Evolutionary conservation across 768 basidiomycete species (phyloP).

Genomic region (Tylopilus sp.): DNA sequence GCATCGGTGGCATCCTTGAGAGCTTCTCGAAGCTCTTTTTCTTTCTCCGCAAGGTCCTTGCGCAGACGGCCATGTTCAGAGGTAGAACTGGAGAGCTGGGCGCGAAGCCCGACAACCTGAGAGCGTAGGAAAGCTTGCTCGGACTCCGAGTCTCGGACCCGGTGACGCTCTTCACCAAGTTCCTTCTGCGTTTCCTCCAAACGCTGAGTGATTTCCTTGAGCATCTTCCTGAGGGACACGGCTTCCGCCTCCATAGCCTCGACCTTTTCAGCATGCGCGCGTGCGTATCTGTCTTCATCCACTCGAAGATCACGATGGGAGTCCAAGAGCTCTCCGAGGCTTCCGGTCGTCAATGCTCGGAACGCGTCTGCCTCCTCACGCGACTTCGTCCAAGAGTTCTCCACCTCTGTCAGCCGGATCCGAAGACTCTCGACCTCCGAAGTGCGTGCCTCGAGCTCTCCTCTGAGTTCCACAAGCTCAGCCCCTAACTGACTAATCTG

Average conservation of each 20-base stretch:
- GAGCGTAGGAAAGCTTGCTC: slow-evolving; percentile 64
- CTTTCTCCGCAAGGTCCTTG: slow-evolving; percentile 65
- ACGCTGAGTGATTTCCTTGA: slow-evolving; percentile 72
- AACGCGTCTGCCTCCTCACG: slow-evolving; percentile 92
- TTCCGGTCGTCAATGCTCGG: slow-evolving; percentile 79
- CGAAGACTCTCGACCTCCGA: slow-evolving; percentile 71
- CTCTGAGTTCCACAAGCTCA: slow-evolving; percentile 74
- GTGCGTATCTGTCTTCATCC: slow-evolving; percentile 73
- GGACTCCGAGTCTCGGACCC: slow-evolving; percentile 58
- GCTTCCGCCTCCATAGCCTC: slow-evolving; percentile 78
- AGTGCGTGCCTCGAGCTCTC: slow-evolving; percentile 74
- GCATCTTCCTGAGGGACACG: slow-evolving; percentile 70
- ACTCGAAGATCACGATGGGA: slow-evolving; percentile 81
- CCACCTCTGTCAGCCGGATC: slow-evolving; percentile 68
- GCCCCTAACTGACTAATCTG: slow-evolving; percentile 68
- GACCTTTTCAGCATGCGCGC: slow-evolving; percentile 80
- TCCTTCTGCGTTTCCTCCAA: slow-evolving; percentile 66
- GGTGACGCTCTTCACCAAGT: slow-evolving; percentile 64
- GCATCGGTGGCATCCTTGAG: slow-evolving; percentile 64
- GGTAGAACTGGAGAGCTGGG: slow-evolving; percentile 64
- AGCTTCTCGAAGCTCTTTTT: slow-evolving; percentile 61
- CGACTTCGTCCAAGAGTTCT: slow-evolving; percentile 89
- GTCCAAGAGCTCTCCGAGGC: slow-evolving; percentile 83
- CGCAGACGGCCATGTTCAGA: slow-evolving; percentile 68
- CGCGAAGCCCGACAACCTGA: slow-evolving; percentile 71